Evolutionary conservation across 225 moss, liverwort and hornwort species (phyloP), one percentile per base, ranked within the genome.

Genomic region (Marchantia paleacea): DNA sequence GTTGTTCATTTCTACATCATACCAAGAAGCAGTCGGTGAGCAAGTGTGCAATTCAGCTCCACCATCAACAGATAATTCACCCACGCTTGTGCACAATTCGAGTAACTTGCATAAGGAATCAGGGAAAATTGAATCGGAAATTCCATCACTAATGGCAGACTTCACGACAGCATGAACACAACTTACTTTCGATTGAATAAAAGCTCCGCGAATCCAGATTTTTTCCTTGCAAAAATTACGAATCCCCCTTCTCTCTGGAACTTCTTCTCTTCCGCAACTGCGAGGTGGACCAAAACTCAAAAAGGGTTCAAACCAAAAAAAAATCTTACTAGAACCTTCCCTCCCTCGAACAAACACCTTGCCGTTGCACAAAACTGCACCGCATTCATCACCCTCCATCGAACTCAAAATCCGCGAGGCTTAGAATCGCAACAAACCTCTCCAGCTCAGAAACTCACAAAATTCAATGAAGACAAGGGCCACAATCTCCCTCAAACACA

Each of bases 151-250:
- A 2, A 39, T 2, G 39, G 39, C 39, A 39, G 39, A 39, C 39
- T 39, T 39, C 39, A 39, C 39, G 39, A 39, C 39, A 39, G 39
- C 39, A 39, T 39, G 39, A 39, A 39, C 39, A 12, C 15, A 16
- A 71, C 90, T 75, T 83, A 97, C 97, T 87, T 91, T 83, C 85
- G 91, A 84, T 91, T 99, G 65, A 92, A 80, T 55, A 99, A 91
- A 24, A 99, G 87, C 85, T 99, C 95, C 51, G 97, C 97, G 31
- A 99, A 99, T 0, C 97, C 97, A 15, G 97, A 93, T 71, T 81
- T 91, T 75, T 89, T 95, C 87, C 87, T 92, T 47, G 95, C 91
- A 57, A 89, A 28, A 50, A 99, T 68, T n/a, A 95, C 67, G 58
- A 93, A 81, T 66, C 89, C 74, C 19, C 89, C 87, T 70, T 88